Evolutionary conservation across 768 basidiomycete genomes (phyloP).

Genomic region (Amanita fuliginea): DNA sequence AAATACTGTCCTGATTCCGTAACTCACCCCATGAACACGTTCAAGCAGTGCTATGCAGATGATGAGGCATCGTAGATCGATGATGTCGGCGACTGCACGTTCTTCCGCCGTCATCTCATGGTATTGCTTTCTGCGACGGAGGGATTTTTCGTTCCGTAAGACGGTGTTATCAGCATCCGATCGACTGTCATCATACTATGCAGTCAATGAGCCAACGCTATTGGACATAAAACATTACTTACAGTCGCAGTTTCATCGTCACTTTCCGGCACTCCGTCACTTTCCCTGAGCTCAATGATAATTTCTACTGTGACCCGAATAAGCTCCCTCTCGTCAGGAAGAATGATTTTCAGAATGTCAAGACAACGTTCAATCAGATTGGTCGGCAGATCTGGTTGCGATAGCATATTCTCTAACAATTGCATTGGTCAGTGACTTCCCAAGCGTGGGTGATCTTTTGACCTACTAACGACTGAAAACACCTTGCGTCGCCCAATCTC

Average conservation of each 20-base stretch:
- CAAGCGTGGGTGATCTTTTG: neutral
- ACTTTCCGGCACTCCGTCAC: slow-evolving; percentile 16
- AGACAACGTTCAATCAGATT: slow-evolving; percentile 69
- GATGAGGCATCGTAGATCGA: slow-evolving; percentile 65
- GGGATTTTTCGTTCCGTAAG: slow-evolving; percentile 11
- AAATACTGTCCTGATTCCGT: neutral
- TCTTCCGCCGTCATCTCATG: slow-evolving; percentile 48
- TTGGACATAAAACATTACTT: neutral
- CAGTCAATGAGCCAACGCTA: neutral
- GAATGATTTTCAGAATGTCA: slow-evolving; percentile 77
- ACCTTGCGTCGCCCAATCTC: slow-evolving; percentile 91
- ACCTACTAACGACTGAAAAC: slow-evolving; percentile 79
- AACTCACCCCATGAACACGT: slow-evolving; percentile 68
- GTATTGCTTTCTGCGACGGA: slow-evolving; percentile 6
- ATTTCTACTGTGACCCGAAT: slow-evolving; percentile 85
- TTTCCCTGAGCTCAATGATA: slow-evolving; percentile 61
- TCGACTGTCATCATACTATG: slow-evolving; percentile 15
- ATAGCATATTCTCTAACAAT: slow-evolving; percentile 71
- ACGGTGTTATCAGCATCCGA: slow-evolving; percentile 17
- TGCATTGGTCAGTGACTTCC: neutral
- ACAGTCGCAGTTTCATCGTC: slow-evolving; percentile 17
- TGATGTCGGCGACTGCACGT: slow-evolving; percentile 41
- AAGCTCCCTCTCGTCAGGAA: slow-evolving; percentile 75
- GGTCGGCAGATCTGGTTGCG: slow-evolving; percentile 72
- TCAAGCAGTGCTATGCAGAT: slow-evolving; percentile 80